Evolutionary conservation across 2,329 filamentous ascomycete species (phyloP), one percentile per base, ranked within the genome.

Genomic region (Penicillium sp.): DNA sequence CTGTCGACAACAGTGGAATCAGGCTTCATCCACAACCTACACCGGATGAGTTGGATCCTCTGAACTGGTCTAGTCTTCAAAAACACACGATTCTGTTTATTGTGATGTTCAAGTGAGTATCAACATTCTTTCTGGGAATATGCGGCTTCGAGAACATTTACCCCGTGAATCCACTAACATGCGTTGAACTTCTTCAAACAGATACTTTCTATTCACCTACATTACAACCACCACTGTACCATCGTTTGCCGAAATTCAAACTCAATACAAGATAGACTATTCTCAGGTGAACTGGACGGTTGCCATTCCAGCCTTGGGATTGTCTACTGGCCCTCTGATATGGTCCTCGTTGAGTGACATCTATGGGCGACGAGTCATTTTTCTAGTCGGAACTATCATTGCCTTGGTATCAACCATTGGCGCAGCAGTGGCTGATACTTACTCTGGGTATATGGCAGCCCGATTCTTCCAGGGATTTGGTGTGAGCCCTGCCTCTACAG

Each of bases 151-250:
- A n/a, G n/a, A n/a, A n/a, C n/a, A n/a, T n/a, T n/a, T n/a, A n/a
- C n/a, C n/a, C n/a, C n/a, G n/a, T n/a, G n/a, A n/a, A n/a, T n/a
- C n/a, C n/a, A n/a, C n/a, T n/a, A n/a, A n/a, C n/a, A n/a, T n/a
- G n/a, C n/a, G n/a, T n/a, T n/a, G n/a, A n/a, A n/a, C n/a, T n/a
- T n/a, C n/a, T n/a, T n/a, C n/a, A n/a, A n/a, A n/a, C 11, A 75
- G 72, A 46, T 77, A 78, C 50, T 79, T 79, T 51, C 61, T 79
- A 46, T 77, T 79, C 61, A 79, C 77, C 11, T 80, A 78, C 59
- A 68, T 79, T 44, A 79, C 76, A 0, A 79, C 76, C 1, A 76
- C 73, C 0, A 76, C 75, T 0, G 73, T 79, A 1, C 75, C 76
- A 2, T 76, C 75, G 0, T 79, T 78, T 45, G 57, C 68, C 1